phyloP scores from a whole-genome alignment of 1,284 basidiomycete species.

The Leccinum laetum region DNA sequence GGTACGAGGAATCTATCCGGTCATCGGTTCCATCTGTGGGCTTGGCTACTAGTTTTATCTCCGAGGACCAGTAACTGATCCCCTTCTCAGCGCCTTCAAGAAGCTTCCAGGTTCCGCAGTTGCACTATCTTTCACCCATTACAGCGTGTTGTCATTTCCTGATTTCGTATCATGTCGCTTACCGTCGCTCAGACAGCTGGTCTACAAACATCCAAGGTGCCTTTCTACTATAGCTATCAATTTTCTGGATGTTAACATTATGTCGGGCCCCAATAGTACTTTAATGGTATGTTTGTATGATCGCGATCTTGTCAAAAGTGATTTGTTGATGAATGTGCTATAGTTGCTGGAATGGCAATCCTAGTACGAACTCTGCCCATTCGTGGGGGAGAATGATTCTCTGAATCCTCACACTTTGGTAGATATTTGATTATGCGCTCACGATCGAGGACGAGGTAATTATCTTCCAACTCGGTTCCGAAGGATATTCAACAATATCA shows the following conservation, averaged over 20 bases:
- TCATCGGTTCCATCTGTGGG: neutral
- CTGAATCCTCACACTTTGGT: neutral
- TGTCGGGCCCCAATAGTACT: neutral
- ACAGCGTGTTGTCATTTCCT: neutral
- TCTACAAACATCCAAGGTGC: neutral
- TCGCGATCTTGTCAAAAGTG: neutral
- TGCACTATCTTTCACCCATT: neutral
- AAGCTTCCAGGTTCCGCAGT: neutral
- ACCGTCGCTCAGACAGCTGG: neutral
- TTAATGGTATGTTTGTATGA: neutral
- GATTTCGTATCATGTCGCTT: neutral
- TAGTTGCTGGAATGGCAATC: neutral
- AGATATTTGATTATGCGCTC: constrained; percentile 1
- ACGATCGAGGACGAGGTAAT: neutral
- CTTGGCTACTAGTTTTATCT: neutral
- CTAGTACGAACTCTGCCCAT: neutral
- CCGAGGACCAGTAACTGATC: neutral
- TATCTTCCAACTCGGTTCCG: neutral
- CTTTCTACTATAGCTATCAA: neutral
- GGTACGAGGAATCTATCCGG: neutral
- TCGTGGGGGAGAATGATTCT: neutral
- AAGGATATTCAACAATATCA: neutral
- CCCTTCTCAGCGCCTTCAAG: neutral
- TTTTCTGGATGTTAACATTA: neutral
- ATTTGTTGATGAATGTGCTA: neutral